Evolutionary conservation across 1,284 basidiomycete species (phyloP), one percentile per base, ranked within the genome.

Genomic region (Austropuccinia psidii): DNA sequence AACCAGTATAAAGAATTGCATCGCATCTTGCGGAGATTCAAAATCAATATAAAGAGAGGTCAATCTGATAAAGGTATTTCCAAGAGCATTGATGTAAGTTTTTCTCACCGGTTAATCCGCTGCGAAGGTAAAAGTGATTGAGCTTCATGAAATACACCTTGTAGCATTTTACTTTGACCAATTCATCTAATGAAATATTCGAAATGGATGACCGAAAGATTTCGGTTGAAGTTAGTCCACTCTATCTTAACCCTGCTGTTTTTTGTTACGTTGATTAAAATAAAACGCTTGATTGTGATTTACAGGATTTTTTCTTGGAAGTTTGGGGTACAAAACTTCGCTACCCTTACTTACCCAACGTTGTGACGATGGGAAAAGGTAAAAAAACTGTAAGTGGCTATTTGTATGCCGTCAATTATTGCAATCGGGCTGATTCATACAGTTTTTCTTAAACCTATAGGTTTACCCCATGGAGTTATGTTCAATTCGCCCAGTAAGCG

Each of bases 381-480:
- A 65, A 65, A 24, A 65, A 65, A 24, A 65, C 62, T n/a, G 62
- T 65, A 15, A 43, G 43, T 17, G 35, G 35, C 5, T 29, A n/a
- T n/a, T n/a, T n/a, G n/a, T n/a, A n/a, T n/a, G n/a, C n/a, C n/a
- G n/a, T n/a, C n/a, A n/a, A n/a, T n/a, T n/a, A n/a, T n/a, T n/a
- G n/a, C n/a, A n/a, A n/a, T n/a, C n/a, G n/a, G n/a, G n/a, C 41
- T n/a, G n/a, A 45, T 45, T 45, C 11, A 45, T 45, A 45, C n/a
- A 45, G 41, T 45, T 45, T 45, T n/a, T n/a, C n/a, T 52, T 31
- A 37, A 27, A 6, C 24, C 27, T 37, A 45, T 15, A 68, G 65
- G 50, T 68, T 17, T 68, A 68, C 55, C 65, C 65, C n/a, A 57
- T 68, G 65, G 65, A 68, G 65, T n/a, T 68, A 33, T 68, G 65